phyloP scores from a whole-genome alignment of 2,329 filamentous ascomycete genomes.

The Hypoxylon sp. region DNA sequence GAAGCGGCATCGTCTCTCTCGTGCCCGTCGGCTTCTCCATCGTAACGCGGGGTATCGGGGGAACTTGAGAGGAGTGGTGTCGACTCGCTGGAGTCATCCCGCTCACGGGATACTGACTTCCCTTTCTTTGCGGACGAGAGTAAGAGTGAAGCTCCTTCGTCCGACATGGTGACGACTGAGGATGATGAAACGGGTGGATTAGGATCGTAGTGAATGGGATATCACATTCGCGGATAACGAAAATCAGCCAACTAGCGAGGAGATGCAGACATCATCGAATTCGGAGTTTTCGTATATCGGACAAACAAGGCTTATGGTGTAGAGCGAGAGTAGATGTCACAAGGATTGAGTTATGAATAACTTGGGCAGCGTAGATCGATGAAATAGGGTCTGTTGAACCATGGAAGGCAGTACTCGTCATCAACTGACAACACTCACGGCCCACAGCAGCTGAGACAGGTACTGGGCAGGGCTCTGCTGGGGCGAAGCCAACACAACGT shows the following conservation, averaged over 20 bases:
- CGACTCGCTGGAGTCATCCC: conserved; percentile 58
- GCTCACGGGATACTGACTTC: conserved; percentile 46
- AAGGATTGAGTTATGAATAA: conserved; percentile 22
- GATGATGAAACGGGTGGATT: conserved; percentile 9
- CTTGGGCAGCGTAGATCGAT: background rate
- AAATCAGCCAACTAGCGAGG: conserved; percentile 14
- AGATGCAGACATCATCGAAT: conserved; percentile 30
- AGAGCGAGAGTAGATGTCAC: conserved; percentile 16
- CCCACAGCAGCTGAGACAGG: conserved; percentile 37
- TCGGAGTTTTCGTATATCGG: conserved; percentile 1
- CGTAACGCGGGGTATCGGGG: conserved; percentile 57
- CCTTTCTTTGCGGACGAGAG: conserved; percentile 56
- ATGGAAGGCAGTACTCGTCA: conserved; percentile 36
- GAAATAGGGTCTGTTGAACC: conserved; percentile 16
- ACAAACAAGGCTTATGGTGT: conserved; percentile 5
- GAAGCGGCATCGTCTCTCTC: conserved; percentile 54
- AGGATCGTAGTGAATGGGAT: conserved; percentile 18
- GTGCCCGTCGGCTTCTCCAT: conserved; percentile 57
- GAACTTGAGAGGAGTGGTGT: conserved; percentile 66
- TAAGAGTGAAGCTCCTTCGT: conserved; percentile 63
- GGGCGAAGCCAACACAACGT: conserved; percentile 35
- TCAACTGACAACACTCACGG: conserved; percentile 33
- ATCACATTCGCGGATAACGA: conserved; percentile 27
- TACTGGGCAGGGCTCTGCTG: conserved; percentile 25
- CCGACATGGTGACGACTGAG: conserved; percentile 57